Percentiles rank a stretch among this genome's conserved stretches.
Conservation (phyloP, 768 basidiomycete genomes). For the Mycena capillaripes region DNA sequence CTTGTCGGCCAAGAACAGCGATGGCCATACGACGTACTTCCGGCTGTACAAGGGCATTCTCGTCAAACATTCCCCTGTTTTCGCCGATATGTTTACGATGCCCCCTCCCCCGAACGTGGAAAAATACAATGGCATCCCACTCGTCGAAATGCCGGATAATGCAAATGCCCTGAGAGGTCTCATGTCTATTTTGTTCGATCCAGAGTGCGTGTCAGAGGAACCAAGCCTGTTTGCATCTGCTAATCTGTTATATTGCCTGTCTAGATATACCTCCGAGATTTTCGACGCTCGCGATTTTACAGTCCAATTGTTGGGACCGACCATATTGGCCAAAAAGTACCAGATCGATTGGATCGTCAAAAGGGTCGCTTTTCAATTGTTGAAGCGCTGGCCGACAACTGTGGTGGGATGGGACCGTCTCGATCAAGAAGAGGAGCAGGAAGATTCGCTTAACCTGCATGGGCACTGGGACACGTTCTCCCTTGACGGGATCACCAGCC, state of each 20-base stretch:
- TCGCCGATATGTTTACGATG: constrained; percentile 8
- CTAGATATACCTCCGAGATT: not conserved
- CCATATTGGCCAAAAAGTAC: constrained; percentile 8
- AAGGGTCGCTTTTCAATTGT: constrained; percentile 4
- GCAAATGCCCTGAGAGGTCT: not conserved
- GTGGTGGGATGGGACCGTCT: not conserved
- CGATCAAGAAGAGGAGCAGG: not conserved
- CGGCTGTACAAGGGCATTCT: constrained; percentile 8
- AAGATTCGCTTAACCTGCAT: not conserved
- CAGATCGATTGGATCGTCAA: constrained; percentile 23
- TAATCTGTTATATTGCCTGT: not conserved
- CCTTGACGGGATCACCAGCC: not conserved
- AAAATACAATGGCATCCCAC: constrained; percentile 1
- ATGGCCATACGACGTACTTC: constrained; percentile 1
- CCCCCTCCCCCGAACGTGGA: constrained; percentile 4
- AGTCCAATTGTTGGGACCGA: not conserved
- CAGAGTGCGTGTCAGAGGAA: not conserved
- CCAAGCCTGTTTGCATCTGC: no score
- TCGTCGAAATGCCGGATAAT: constrained; percentile 17
- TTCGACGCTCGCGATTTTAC: not conserved
- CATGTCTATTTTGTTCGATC: not conserved
- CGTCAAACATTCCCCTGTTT: constrained; percentile 3
- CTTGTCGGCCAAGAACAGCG: constrained; percentile 5
- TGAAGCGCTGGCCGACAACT: constrained; percentile 8
- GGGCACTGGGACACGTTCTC: not conserved